Conservation (phyloP, 345 rosid genomes). For the Conringia planisiliqua region DNA sequence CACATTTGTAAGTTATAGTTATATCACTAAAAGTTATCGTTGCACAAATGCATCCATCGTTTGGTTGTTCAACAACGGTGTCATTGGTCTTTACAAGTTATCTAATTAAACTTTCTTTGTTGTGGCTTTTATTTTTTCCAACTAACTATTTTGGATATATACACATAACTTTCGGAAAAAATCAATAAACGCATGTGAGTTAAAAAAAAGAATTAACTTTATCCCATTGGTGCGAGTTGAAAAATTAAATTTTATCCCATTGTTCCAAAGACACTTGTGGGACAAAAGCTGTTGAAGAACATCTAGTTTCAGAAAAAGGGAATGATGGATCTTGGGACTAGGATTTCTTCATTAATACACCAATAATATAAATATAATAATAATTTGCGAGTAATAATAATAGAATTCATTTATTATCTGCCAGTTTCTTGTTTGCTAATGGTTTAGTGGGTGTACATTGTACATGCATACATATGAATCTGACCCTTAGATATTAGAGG, state of each 20-base stretch:
- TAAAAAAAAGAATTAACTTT: too few relatives aligned
- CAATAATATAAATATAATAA: slow-evolving; percentile 21
- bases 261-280: slow-evolving; percentile 8
- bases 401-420: slow-evolving; percentile 24
- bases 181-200: too few relatives aligned
- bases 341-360: slow-evolving; percentile 21
- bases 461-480: slow-evolving; percentile 13
- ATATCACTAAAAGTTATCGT: background rate
- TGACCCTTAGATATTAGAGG: slow-evolving; percentile 30
- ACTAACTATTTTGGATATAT: background rate
- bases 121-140: background rate
- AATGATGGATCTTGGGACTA: slow-evolving; percentile 37
- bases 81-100: background rate
- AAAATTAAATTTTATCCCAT: background rate
- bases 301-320: slow-evolving; percentile 29
- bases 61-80: background rate
- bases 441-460: slow-evolving; percentile 2
- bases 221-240: background rate
- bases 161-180: background rate
- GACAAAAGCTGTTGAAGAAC: slow-evolving; percentile 38
- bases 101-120: background rate
- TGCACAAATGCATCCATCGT: background rate
- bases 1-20: background rate
- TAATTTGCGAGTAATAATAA: background rate
- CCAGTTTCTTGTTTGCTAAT: slow-evolving; percentile 35